Conservation (phyloP, 106 monocot species). For the Apostasia shenzhenica region DNA sequence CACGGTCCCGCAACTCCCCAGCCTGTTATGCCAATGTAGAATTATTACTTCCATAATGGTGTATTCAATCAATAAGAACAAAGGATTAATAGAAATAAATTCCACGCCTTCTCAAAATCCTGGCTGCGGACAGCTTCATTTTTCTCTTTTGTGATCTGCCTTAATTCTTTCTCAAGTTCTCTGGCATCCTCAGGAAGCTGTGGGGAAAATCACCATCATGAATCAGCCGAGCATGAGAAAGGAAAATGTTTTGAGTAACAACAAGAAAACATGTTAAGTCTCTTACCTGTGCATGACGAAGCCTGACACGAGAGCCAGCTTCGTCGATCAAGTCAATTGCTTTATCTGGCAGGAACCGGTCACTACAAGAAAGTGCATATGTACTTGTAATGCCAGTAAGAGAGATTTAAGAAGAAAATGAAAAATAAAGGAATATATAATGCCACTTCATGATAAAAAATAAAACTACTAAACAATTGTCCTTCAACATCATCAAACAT, state of each 20-base stretch:
- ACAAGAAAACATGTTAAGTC: background rate
- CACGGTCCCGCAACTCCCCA: conserved; percentile 49
- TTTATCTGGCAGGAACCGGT: conserved; percentile 75
- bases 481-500: too few relatives aligned
- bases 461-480: too few relatives aligned
- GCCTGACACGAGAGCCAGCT: conserved; percentile 78
- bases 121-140: conserved; percentile 65
- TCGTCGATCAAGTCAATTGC: conserved; percentile 84
- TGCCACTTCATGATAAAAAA: too few relatives aligned
- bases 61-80: background rate
- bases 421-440: too few relatives aligned
- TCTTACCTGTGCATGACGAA: conserved; percentile 64
- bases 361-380: conserved; percentile 19
- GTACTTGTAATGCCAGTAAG: too few relatives aligned
- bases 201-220: background rate
- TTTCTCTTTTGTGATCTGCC: conserved; percentile 70
- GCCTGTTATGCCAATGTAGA: conserved; percentile 26
- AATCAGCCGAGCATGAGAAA: background rate
- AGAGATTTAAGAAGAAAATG: too few relatives aligned
- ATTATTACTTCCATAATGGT: too few relatives aligned
- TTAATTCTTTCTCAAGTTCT: conserved; percentile 68
- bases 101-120: conserved; percentile 61
- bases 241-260: background rate
- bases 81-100: background rate
- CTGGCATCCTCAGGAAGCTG: conserved; percentile 80